Base-by-base conservation (phyloP, 495 filamentous ascomycete species). In the Endocarpon pusillum region DNA sequence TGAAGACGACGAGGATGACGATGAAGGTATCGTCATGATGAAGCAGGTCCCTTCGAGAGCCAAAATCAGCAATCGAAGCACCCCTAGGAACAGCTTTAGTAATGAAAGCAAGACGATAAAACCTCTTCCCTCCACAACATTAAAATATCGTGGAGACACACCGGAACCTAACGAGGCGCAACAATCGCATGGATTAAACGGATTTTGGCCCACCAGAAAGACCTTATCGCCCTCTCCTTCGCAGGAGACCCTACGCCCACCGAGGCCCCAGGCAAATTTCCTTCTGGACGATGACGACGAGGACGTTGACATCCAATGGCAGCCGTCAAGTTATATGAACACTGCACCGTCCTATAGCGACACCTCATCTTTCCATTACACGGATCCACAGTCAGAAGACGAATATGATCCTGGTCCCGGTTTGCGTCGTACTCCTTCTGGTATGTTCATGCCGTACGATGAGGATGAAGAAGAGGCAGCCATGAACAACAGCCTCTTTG, bases 91-190 rank as follows among this genome's bases (percentile, higher is more conserved):
- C 40, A 75, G 60, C 39, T 63, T 64, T 33, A 67, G 47, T 32
- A 51, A 51, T 19, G 85, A 92, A 39, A 81, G 78, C 57, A 89
- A 81, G 50, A 94, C 80, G 9, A 97, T 97, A 49, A 86, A 83
- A 7, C 91, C 82, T 58, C 62, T 97, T 14, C 85, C 85, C 4
- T 80, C 83, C 0, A 96, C 89, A 3, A 94, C 81, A 4, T 60
- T 97, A 11, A 97, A 96, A 48, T 89, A 84, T 42, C 67, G 76
- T 21, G 72, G 77, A 20, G 89, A 89, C 38, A 76, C 78, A 0
- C 81, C 83, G 0, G 76, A 84, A 15, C 64, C 69, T 6, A 47
- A 42, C 1, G 30, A 29, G 35, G 64, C 57, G 11, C 67, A 76
- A 32, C 64, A 52, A 16, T 40, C 46, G 21, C 39, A 48, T 53